phyloP scores from a whole-genome alignment of 495 filamentous ascomycete genomes.

The Lepraria neglecta region DNA sequence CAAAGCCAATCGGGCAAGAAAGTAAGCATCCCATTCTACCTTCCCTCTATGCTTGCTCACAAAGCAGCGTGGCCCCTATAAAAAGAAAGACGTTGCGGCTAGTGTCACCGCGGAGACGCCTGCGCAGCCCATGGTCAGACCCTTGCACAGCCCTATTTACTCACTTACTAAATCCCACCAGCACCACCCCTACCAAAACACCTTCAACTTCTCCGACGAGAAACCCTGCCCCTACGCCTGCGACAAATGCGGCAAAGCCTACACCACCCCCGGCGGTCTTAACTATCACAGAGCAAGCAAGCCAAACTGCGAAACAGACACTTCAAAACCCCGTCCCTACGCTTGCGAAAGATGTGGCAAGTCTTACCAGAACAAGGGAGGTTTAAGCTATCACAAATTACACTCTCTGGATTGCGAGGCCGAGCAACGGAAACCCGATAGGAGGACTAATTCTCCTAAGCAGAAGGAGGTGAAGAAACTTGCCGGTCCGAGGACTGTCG shows the following conservation, averaged over 20 bases:
- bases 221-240: constrained; percentile 1
- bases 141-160: not conserved
- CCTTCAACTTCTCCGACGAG: not conserved
- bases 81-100: not conserved
- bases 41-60: not conserved
- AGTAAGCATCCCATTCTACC: not conserved
- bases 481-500: not conserved
- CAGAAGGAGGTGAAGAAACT: not conserved
- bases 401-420: not conserved
- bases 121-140: not conserved
- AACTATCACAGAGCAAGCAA: constrained; percentile 8
- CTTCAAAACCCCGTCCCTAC: constrained; percentile 1
- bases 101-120: no score
- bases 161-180: not conserved
- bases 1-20: not conserved
- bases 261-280: constrained; percentile 3
- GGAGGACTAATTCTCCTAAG: not conserved
- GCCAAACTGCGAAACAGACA: not conserved
- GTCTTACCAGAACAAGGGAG: constrained; percentile 1
- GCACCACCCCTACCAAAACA: not conserved
- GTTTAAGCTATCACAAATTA: constrained; percentile 3
- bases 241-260: constrained; percentile 10
- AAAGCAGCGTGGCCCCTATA: not conserved
- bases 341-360: constrained; percentile 3
- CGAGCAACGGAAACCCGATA: not conserved